Percentiles rank a stretch among this genome's conserved stretches.
Evolutionary conservation across 257 asterid genomes (phyloP).

Genomic region (Nicotiana knightiana): DNA sequence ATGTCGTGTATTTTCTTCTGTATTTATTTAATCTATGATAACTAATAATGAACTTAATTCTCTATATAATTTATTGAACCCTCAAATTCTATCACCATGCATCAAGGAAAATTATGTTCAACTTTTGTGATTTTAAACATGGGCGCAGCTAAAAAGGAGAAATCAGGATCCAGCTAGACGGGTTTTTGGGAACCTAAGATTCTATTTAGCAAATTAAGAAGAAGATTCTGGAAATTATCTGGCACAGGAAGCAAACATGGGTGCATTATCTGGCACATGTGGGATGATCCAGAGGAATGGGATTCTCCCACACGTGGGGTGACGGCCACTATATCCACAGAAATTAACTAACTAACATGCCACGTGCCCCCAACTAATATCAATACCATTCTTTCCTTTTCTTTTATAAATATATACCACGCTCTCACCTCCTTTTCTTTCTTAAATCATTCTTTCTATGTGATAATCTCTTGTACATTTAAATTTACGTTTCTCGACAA

Average conservation of each 20-base stretch:
- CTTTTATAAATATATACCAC: background rate
- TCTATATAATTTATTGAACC: too few relatives aligned
- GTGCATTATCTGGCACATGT: background rate
- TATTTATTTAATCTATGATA: too few relatives aligned
- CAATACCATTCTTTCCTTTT: background rate
- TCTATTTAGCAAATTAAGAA: background rate
- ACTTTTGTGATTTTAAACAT: too few relatives aligned
- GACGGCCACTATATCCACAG: background rate
- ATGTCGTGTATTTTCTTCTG: too few relatives aligned
- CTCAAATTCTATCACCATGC: too few relatives aligned
- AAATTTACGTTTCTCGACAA: background rate
- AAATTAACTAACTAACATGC: background rate
- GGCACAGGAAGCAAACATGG: background rate
- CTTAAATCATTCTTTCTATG: background rate
- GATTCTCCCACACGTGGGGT: background rate
- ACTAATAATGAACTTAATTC: too few relatives aligned
- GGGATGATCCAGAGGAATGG: background rate
- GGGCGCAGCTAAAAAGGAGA: background rate
- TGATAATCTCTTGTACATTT: background rate
- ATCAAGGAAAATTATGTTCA: too few relatives aligned
- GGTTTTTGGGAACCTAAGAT: background rate
- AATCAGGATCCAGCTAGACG: background rate
- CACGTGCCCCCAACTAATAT: constrained; percentile 1
- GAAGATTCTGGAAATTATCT: background rate
- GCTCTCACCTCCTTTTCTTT: too few relatives aligned